Evolutionary conservation across 352 stramenopile genomes (phyloP), one percentile per base, ranked within the genome.

Genomic region (Phytopythium ostracodes): DNA sequence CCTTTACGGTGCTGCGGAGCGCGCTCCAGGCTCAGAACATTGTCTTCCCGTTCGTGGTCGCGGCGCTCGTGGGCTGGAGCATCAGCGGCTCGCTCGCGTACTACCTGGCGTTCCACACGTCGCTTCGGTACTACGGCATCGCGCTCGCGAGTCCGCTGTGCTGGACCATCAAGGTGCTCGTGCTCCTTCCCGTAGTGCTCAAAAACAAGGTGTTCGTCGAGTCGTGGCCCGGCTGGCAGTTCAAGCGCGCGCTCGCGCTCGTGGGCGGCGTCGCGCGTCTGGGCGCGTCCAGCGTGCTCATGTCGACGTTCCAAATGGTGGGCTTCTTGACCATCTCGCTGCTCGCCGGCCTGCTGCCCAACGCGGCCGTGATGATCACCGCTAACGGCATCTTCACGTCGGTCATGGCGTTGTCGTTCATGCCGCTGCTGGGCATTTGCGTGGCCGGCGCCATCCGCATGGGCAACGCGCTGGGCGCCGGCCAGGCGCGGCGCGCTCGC

Each of bases 21-120:
- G 71, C 73, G 4, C 57, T 91, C 9, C 77, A 89, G 61, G 75
- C 79, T 4, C 81, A 91, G 59, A 84, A 88, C 62, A 82, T 89
- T n/a, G 76, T 85, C 6, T 60, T 73, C 24, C 79, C 81, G 9
- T 84, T 88, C 25, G 70, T 82, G 4, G 5, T 73, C 31, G 62
- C 70, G 18, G 77, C 77, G 18, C n/a, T 79, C 11, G 57, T 76
- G 24, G 73, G 76, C 50, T 81, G 77, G 46, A 31, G 65, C 15
- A 14, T 84, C 9, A 84, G 68, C 40, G 63, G 77, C 14, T 61
- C 69, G n/a, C 60, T 75, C 6, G 81, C 73, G 10, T 91, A 88
- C 66, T 15, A 65, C 0, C 60, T 91, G 33, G 78, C 76, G 6
- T 87, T 87, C 63, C 60, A 78, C 53, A 86, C 77, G 22, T 59